These are phyloP conservation scores for Penicillium dipodomyicola DNA, from an alignment of 495 filamentous ascomycete species.

Conservation along the genomic window DNA sequence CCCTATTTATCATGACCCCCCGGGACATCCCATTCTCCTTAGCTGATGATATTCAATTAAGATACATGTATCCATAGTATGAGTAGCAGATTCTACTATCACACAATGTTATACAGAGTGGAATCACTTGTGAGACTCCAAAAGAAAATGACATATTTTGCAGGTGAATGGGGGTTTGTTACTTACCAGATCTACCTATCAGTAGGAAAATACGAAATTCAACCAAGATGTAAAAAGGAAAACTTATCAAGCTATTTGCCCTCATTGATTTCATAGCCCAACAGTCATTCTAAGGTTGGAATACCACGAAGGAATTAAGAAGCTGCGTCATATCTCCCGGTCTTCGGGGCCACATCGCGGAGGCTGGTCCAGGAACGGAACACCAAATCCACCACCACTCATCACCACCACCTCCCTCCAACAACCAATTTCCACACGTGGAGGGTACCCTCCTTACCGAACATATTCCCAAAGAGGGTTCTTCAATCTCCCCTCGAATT, in stretches of 20 bases:
- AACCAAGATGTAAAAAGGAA: not conserved
- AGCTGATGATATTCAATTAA: not conserved
- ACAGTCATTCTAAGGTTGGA: too few species aligned
- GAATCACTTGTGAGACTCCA: not conserved
- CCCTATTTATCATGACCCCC: not conserved
- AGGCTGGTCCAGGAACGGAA: conserved; percentile 12
- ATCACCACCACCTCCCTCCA: conserved; percentile 14
- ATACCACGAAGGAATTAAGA: not conserved
- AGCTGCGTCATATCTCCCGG: conserved; percentile 25
- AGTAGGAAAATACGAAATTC: not conserved
- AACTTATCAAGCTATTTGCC: not conserved
- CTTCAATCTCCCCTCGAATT: conserved; percentile 3
- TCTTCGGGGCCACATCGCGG: conserved; percentile 18
- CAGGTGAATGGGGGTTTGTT: not conserved
- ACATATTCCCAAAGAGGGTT: conserved; percentile 8
- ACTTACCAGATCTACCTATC: not conserved
- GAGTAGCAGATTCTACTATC: not conserved
- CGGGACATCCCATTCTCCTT: not conserved
- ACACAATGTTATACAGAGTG: not conserved
- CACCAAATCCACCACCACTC: conserved; percentile 15
- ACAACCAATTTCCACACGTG: conserved; percentile 15
- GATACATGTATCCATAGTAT: not conserved
- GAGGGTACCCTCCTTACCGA: conserved; percentile 7
- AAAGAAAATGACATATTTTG: not conserved
- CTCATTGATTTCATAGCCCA: not conserved